Percentiles rank a stretch among this genome's conserved stretches.
Evolutionary conservation across 768 basidiomycete genomes (phyloP).

Genomic region (Rhodosporidiobolus sp.): DNA sequence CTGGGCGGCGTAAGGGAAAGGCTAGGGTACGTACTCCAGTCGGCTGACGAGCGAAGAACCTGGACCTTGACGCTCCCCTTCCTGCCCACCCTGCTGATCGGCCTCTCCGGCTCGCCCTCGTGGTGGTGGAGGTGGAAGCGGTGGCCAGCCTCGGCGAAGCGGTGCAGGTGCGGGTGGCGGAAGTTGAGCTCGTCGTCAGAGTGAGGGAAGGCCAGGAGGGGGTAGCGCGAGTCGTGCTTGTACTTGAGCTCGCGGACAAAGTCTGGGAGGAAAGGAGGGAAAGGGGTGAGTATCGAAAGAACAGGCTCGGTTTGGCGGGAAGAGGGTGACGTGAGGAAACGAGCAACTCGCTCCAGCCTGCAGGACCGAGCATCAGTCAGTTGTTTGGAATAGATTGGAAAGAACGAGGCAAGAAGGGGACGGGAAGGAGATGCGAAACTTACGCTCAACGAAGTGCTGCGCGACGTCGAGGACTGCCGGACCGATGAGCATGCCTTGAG

Average conservation of each 20-base stretch:
- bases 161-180: constrained; percentile 68
- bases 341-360: not conserved
- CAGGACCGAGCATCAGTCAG: not conserved
- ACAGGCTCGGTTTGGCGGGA: constrained; percentile 57
- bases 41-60: not conserved
- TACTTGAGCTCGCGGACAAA: constrained; percentile 45
- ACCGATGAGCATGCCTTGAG: constrained; percentile 65
- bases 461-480: constrained; percentile 82
- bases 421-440: constrained; percentile 55
- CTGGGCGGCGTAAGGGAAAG: not conserved
- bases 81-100: not conserved
- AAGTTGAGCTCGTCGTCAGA: constrained; percentile 54
- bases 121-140: constrained; percentile 56
- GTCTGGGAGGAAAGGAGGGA: not conserved
- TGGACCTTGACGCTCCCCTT: constrained; percentile 48
- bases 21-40: not conserved
- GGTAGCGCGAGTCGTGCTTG: constrained; percentile 50
- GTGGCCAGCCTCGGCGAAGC: constrained; percentile 60
- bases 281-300: constrained; percentile 50
- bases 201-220: constrained; percentile 78
- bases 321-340: not conserved
- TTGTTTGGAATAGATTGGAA: too few relatives aligned
- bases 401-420: too few relatives aligned
- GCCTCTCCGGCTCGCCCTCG: not conserved
- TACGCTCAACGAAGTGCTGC: constrained; percentile 80